Evolutionary conservation across 306 rosid genomes (phyloP), one percentile per base, ranked within the genome.

Genomic region (Luffa acutangula): DNA sequence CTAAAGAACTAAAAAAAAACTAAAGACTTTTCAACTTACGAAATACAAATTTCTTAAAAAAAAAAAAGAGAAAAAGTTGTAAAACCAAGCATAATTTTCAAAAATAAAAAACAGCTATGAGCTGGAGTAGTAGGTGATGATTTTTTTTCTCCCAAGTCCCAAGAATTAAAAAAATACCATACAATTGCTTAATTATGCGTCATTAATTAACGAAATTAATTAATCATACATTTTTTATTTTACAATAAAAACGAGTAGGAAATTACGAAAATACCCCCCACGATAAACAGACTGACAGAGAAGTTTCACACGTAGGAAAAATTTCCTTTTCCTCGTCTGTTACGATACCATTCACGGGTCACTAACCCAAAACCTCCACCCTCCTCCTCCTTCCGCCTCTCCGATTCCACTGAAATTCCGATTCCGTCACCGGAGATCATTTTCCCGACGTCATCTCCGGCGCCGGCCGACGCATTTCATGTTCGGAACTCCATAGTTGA

Each of bases 311-410:
- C 64, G 78, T 52, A 17, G 31, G 63, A 11, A 51, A 48, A 2
- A 49, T 51, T 74, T 18, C 8, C 21, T 8, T 34, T 75, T 18
- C 46, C 25, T 75, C 17, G 62, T 53, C 64, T 17, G 78, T 75
- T 75, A 36, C 78, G 78, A 75, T 15, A 21, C 76, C 56, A 25
- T 4, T 73, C 78, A 48, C 78, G 78, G 60, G 78, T 75, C 78
- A 34, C 78, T 45, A 31, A 46, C 78, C 78, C 78, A 74, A 70
- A 66, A 39, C 77, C 77, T 72, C 78, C 78, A 34, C 63, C 63
- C 63, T 51, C 74, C 74, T 39, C 54, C 54, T 66, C 21, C 77
- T 45, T 73, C 59, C 21, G 59, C 76, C 51, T 11, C 36, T 41
- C 48, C 54, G 31, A 36, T 74, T 33, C 77, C 42, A 0, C 41